Base-by-base conservation (phyloP, 208 protist species). In the Endotrypanum monterogeii region DNA sequence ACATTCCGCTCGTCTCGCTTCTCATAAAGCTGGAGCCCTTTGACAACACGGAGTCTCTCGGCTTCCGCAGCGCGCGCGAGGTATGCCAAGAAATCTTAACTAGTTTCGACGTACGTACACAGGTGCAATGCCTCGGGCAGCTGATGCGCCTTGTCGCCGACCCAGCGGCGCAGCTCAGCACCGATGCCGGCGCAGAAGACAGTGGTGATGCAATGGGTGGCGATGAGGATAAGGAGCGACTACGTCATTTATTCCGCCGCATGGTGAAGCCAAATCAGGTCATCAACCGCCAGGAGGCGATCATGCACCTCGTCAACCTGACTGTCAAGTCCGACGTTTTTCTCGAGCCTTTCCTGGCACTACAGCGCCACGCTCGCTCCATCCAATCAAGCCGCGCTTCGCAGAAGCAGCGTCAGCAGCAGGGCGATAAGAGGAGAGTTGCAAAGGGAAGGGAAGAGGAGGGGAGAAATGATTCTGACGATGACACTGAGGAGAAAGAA, bases 201-300 rank as follows among this genome's bases (percentile, higher is more conserved):
- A 37, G 54, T 20, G 61, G 63, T 32, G 57, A 69, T 54, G 66
- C 48, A 7, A 52, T n/a, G 9, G 73, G 80, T 5, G 77, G 54
- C 37, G 83, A 83, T 39, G 83, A 83, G 32, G 79, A 82, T 51
- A 39, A 79, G 32, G 70, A 73, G 41, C 78, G 82, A 16, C 52
- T 92, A 63, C 65, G 84, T 25, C 79, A 83, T 60, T 77, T 95
- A 2, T 88, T 95, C 80, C 89, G 89, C 20, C 85, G 85, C 55
- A 75, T 97, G 75, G 85, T 94, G 74, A 97, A 97, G 81, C 89
- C 93, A 12, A 95, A 95, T 73, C 90, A 97, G 71, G 85, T 97
- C 23, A 85, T 95, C 79, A 97, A 97, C 71, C 87, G 93, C 23
- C 93, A 97, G 74, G 93, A 95, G 81, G 65, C 77, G 39, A 83